Conservation (phyloP, 1,284 basidiomycete species). For the Malassezia yamatoensis region DNA sequence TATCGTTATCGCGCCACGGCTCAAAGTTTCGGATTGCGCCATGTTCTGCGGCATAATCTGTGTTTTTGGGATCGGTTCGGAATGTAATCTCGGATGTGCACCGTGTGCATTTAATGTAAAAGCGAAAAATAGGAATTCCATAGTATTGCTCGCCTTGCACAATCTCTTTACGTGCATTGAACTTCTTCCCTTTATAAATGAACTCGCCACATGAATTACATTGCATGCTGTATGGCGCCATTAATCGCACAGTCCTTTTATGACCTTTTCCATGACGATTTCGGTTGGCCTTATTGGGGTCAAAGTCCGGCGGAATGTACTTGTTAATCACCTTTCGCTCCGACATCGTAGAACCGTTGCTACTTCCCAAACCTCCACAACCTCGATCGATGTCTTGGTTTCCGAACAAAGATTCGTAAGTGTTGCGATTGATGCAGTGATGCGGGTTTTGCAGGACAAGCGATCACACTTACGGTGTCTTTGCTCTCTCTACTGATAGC, state of each 20-base stretch:
- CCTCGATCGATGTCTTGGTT: no score
- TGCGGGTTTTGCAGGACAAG: conserved; percentile 1
- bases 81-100: conserved; percentile 92
- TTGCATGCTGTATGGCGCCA: conserved; percentile 97
- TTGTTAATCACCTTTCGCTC: conserved; percentile 50
- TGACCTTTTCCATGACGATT: conserved; percentile 77
- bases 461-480: conserved; percentile 2
- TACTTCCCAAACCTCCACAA: no score
- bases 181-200: conserved; percentile 89
- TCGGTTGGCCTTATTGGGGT: conserved; percentile 88
- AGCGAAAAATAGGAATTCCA: conserved; percentile 76
- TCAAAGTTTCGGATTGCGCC: conserved; percentile 44
- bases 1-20: conserved; percentile 32
- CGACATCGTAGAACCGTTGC: conserved; percentile 36
- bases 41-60: conserved; percentile 43
- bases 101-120: conserved; percentile 46
- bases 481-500: background rate
- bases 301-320: conserved; percentile 66
- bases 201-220: conserved; percentile 82
- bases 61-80: conserved; percentile 91
- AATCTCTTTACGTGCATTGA: conserved; percentile 97
- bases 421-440: background rate
- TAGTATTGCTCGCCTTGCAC: conserved; percentile 94
- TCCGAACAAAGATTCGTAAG: background rate
- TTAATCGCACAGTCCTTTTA: conserved; percentile 91